Evolutionary conservation across 345 rosid species (phyloP).

Genomic region (thale cress (Arabidopsis thaliana)): DNA sequence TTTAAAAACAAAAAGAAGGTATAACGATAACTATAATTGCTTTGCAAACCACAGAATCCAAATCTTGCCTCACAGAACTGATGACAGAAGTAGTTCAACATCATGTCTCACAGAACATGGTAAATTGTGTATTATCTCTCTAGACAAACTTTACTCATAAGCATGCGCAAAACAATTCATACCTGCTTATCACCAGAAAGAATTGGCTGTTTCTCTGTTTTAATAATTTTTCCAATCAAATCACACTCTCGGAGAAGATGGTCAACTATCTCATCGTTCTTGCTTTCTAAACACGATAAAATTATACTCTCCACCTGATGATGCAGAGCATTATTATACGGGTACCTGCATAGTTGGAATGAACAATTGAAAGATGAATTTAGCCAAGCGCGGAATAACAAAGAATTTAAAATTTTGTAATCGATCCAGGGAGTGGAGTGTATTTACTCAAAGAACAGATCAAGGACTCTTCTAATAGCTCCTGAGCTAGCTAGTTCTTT

Average conservation of each 20-base stretch:
- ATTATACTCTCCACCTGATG: conserved; percentile 93
- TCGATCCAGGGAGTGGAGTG: conserved; percentile 20
- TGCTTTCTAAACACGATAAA: conserved; percentile 80
- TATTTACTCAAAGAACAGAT: conserved; percentile 86
- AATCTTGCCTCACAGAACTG: conserved; percentile 8
- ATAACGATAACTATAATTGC: neutral
- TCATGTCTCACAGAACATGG: conserved; percentile 16
- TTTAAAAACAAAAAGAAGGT: neutral
- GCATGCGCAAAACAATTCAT: conserved; percentile 18
- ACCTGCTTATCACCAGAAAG: conserved; percentile 69
- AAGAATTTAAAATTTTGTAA: conserved; percentile 17
- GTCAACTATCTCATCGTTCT: conserved; percentile 62
- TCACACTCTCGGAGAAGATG: conserved; percentile 86
- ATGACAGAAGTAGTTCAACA: neutral
- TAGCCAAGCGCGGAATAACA: conserved; percentile 13
- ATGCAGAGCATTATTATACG: conserved; percentile 91
- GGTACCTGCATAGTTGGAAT: conserved; percentile 67
- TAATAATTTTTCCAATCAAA: conserved; percentile 74
- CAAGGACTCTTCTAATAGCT: conserved; percentile 69
- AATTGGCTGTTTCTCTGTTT: conserved; percentile 67
- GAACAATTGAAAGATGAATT: conserved; percentile 20
- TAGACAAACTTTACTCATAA: conserved; percentile 19
- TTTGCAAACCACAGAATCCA: conserved; percentile 27
- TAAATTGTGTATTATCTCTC: conserved; percentile 1
- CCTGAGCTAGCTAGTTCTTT: conserved; percentile 86